These are phyloP conservation scores for Didymella pomorum DNA, from an alignment of 2,329 filamentous ascomycete genomes.

Conservation along the genomic window DNA sequence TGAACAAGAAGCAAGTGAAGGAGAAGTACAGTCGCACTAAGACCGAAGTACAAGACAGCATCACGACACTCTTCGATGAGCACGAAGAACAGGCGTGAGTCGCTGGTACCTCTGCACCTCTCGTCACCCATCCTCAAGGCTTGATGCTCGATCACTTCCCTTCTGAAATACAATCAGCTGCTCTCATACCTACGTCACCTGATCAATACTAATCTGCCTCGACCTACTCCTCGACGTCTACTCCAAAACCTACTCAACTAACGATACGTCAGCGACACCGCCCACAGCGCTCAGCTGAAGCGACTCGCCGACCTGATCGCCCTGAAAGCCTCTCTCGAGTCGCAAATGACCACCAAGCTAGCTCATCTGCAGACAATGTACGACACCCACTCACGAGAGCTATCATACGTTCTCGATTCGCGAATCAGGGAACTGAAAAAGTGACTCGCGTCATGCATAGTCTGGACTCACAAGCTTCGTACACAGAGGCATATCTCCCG, in stretches of 20 bases:
- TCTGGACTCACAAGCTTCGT: constrained; percentile 5
- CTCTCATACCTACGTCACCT: background rate
- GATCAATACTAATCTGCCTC: background rate
- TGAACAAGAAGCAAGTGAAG: constrained; percentile 30
- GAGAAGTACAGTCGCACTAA: constrained; percentile 29
- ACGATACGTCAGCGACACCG: constrained; percentile 27
- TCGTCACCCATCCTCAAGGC: background rate
- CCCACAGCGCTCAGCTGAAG: constrained; percentile 34
- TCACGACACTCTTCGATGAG: constrained; percentile 36
- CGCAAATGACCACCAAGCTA: constrained; percentile 32
- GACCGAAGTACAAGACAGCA: constrained; percentile 22
- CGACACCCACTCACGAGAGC: constrained; percentile 32
- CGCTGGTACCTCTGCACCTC: background rate
- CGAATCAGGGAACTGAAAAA: constrained; percentile 34
- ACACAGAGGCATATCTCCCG: background rate
- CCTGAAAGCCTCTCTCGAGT: constrained; percentile 37
- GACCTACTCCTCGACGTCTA: background rate
- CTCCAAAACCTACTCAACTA: background rate
- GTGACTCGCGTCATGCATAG: background rate
- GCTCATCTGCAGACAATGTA: constrained; percentile 28
- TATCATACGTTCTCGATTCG: constrained; percentile 31
- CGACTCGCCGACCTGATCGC: constrained; percentile 35
- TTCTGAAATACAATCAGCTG: background rate
- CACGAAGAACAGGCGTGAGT: constrained; percentile 43
- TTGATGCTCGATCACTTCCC: background rate